phyloP scores from a whole-genome alignment of 345 rosid species.

The Citrus trifoliata region DNA sequence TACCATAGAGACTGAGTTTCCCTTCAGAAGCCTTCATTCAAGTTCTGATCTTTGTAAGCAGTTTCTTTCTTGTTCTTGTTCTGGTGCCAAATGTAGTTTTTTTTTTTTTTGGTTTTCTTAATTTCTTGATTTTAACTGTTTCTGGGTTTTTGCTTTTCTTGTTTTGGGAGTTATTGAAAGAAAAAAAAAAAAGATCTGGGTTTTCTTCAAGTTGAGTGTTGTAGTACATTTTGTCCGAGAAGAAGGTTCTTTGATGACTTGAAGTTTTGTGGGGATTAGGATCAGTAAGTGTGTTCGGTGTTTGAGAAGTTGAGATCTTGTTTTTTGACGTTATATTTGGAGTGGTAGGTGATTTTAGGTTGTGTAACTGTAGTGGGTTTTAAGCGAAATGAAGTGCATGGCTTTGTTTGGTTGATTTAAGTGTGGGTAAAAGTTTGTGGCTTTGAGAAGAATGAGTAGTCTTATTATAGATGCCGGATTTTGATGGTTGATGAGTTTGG shows the following conservation, averaged over 20 bases:
- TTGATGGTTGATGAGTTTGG: not conserved
- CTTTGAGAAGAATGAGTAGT: not conserved
- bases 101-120: not conserved
- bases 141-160: conserved; percentile 21
- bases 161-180: not conserved
- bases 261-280: not conserved
- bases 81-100: not conserved
- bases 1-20: not conserved
- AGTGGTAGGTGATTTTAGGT: not conserved
- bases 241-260: not conserved
- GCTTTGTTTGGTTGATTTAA: conserved; percentile 9
- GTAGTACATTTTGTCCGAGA: conserved; percentile 11
- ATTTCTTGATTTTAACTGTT: not conserved
- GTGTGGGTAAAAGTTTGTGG: not conserved
- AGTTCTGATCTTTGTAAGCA: conserved; percentile 10
- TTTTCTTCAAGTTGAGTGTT: not conserved
- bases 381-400: not conserved
- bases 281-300: conserved; percentile 11
- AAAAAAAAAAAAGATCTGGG: conserved; percentile 33
- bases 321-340: not conserved
- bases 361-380: not conserved
- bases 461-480: not conserved
- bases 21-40: not conserved
- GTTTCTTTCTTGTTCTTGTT: not conserved
- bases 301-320: conserved; percentile 21